Evolutionary conservation across 495 filamentous ascomycete genomes (phyloP).

Genomic region (Trichoderma virens): DNA sequence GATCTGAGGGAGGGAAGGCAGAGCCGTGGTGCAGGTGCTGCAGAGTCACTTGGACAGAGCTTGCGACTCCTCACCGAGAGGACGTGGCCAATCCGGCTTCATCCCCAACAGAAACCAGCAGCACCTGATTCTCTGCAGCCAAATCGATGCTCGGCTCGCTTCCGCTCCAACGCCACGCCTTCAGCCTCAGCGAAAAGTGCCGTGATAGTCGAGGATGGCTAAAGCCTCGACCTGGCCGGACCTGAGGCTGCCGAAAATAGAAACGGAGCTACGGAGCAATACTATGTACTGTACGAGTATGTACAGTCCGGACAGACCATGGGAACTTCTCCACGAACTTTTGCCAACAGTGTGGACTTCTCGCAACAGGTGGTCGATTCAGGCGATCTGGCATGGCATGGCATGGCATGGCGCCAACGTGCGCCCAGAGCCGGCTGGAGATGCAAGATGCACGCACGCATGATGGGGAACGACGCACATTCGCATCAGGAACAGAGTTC

Average conservation of each 20-base stretch:
- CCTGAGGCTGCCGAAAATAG: neutral
- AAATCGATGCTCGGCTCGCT: no score
- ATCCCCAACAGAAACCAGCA: no score
- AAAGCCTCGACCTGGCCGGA: neutral
- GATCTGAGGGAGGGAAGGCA: neutral
- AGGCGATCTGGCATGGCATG: conserved; percentile 6
- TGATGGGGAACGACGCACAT: neutral
- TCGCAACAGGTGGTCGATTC: neutral
- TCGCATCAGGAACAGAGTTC: conserved; percentile 3
- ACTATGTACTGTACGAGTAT: neutral
- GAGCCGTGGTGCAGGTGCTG: no score
- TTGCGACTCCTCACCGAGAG: no score
- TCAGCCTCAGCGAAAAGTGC: neutral
- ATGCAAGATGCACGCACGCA: conserved; percentile 7
- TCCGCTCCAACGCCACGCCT: no score
- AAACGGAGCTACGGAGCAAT: neutral
- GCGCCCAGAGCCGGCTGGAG: neutral
- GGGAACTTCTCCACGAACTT: neutral
- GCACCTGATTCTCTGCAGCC: no score
- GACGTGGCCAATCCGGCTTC: no score
- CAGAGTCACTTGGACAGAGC: no score
- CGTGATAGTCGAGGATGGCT: neutral
- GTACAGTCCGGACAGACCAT: neutral
- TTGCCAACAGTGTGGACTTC: neutral
- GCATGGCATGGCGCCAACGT: conserved; percentile 1